Percentiles rank a stretch among this genome's conserved stretches.
Evolutionary conservation across 2,329 filamentous ascomycete genomes (phyloP).

Genomic region (Pezicula carpinea): DNA sequence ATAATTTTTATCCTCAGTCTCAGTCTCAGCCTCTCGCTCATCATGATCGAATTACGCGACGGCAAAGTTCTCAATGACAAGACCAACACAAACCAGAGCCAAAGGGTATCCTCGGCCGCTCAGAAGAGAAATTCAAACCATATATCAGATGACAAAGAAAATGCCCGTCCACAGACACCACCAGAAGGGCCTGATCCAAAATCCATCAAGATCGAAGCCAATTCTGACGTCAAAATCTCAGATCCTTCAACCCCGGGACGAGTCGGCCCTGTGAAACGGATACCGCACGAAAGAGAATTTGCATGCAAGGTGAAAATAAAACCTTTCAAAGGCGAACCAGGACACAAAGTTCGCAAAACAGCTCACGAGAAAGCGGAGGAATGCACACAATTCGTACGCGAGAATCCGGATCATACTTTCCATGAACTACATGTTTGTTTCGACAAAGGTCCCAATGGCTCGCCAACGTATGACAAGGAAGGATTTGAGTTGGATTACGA

Average conservation of each 20-base stretch:
- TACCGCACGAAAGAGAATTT: background rate
- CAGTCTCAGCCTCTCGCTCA: no score
- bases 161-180: no score
- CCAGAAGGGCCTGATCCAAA: no score
- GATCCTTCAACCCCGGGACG: conserved; percentile 5
- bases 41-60: no score
- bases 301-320: conserved; percentile 1
- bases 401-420: conserved; percentile 3
- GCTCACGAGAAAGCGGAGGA: conserved; percentile 2
- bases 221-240: no score
- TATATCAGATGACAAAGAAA: no score
- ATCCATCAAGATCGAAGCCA: no score
- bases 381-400: conserved; percentile 1
- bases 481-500: conserved; percentile 35
- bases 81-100: no score
- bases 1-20: no score
- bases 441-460: conserved; percentile 38
- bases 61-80: no score
- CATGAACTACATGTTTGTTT: conserved; percentile 37
- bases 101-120: no score
- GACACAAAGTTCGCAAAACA: conserved; percentile 8
- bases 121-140: no score
- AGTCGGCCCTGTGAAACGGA: conserved; percentile 3
- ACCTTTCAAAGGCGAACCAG: conserved; percentile 6
- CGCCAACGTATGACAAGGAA: conserved; percentile 29